Percentiles rank a stretch among this genome's conserved stretches.
phyloP scores from a whole-genome alignment of 2,329 filamentous ascomycete genomes.

The Neofusicoccum cordaticola region DNA sequence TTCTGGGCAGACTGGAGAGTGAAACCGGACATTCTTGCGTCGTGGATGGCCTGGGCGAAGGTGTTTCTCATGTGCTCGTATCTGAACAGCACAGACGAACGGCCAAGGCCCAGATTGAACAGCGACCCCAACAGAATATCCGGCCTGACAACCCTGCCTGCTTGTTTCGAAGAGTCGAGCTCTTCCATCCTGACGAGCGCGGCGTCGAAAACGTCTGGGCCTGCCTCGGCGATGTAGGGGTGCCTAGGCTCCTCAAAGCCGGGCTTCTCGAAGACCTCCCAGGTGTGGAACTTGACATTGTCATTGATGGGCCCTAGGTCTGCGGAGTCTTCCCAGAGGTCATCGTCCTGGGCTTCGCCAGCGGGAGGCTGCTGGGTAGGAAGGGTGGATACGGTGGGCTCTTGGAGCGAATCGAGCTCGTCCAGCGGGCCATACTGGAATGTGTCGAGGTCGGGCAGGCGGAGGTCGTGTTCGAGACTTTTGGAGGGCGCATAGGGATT shows the following conservation, averaged over 20 bases:
- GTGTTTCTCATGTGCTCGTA: conserved; percentile 54
- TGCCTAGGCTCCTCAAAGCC: conserved; percentile 43
- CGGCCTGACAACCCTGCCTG: conserved; percentile 37
- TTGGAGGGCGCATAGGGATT: conserved; percentile 40
- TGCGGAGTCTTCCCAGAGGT: conserved; percentile 40
- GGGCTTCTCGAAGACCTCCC: conserved; percentile 61
- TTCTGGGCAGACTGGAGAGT: conserved; percentile 51
- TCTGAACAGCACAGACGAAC: conserved; percentile 68
- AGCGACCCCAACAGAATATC: conserved; percentile 51
- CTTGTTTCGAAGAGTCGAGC: conserved; percentile 41
- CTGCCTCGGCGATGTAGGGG: conserved; percentile 67
- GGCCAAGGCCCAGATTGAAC: conserved; percentile 65
- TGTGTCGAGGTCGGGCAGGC: conserved; percentile 37
- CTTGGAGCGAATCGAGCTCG: conserved; percentile 33
- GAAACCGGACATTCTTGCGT: conserved; percentile 50
- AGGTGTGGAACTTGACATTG: conserved; percentile 55
- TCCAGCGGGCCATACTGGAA: conserved; percentile 41
- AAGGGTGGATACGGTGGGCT: conserved; percentile 29
- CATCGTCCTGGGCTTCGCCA: conserved; percentile 30
- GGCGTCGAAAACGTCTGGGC: conserved; percentile 64
- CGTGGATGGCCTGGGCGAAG: conserved; percentile 50
- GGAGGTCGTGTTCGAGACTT: conserved; percentile 33
- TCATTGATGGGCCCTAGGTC: conserved; percentile 32
- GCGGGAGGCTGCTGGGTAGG: conserved; percentile 18
- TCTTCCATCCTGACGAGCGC: conserved; percentile 36